Evolutionary conservation across 1,139 yeast species (phyloP).

Genomic region (Yamadazyma taylorii): DNA sequence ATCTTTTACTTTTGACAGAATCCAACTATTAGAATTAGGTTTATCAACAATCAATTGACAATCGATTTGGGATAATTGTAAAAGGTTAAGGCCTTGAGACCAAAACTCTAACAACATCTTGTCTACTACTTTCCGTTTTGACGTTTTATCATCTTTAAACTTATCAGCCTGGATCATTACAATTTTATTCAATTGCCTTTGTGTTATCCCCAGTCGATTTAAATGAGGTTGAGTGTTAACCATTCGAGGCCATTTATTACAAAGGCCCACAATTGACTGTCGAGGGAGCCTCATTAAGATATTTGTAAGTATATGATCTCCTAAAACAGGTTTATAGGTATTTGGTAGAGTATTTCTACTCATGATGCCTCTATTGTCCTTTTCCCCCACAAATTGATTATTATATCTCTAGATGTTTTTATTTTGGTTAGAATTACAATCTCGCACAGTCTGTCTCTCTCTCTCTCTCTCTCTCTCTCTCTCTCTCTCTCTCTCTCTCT

Average conservation of each 20-base stretch:
- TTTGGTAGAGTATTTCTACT: constrained; percentile 36
- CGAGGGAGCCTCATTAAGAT: constrained; percentile 35
- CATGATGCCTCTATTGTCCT: too few species aligned
- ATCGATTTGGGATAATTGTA: constrained; percentile 74
- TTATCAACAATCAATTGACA: constrained; percentile 61
- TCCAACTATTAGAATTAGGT: constrained; percentile 56
- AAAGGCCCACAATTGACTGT: constrained; percentile 34
- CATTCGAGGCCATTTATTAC: constrained; percentile 37
- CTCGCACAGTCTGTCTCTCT: too few species aligned
- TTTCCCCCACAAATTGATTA: background rate
- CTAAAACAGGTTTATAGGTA: constrained; percentile 38
- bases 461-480: too few species aligned
- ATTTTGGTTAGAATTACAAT: too few species aligned
- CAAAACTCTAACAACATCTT: constrained; percentile 55
- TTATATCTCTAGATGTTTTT: background rate
- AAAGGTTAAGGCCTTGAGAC: constrained; percentile 61
- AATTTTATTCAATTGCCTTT: constrained; percentile 26
- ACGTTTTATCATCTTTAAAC: constrained; percentile 16
- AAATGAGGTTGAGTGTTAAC: constrained; percentile 39
- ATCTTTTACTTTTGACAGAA: constrained; percentile 53
- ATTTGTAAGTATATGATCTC: constrained; percentile 21
- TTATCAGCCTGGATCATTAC: constrained; percentile 21
- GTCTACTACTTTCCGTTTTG: constrained; percentile 51
- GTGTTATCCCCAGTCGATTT: constrained; percentile 16
- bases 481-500: too few species aligned